Evolutionary conservation across 495 filamentous ascomycete genomes (phyloP), one percentile per base, ranked within the genome.

Genomic region (Xylona heveae): DNA sequence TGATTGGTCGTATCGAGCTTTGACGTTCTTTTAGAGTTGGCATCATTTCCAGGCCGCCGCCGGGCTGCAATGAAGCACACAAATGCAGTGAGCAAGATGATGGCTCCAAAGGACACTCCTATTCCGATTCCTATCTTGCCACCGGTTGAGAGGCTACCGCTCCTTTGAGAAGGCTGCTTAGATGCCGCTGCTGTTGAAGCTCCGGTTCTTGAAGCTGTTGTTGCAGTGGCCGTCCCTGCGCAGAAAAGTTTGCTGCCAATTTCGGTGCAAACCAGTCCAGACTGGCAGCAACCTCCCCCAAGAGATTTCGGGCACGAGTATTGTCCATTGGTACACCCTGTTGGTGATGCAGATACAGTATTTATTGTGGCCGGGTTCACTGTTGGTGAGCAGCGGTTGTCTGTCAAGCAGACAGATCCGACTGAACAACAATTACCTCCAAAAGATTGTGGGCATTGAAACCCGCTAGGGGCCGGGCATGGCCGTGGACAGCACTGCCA

Each of bases 131-230:
- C 35, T 3, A 13, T 20, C 6, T 30, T 37, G 2, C 27, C 35
- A n/a, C 30, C 35, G 8, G 35, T 24, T 15, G 35, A 37, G 19
- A 37, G 30, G 21, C 35, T 28, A 10, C 26, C 30, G 26, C 27
- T 14, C 4, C 28, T 10, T 25, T 12, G 29, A 4, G n/a, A 15
- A 31, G 18, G 29, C 10, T 10, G 5, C n/a, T 33, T 14, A 16
- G 6, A 10, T 8, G 31, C 12, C 13, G 33, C 26, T 30, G 33
- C 3, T 10, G 8, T 12, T 3, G 33, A 10, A 25, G 12, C 31
- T 6, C 16, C 9, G 9, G 10, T 1, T 3, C 19, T 8, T 14
- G 2, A 9, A 9, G 14, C 19, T 13, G 14, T 12, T 6, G 30
- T 18, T 28, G 14, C 6, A 28, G 30, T 33, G 30, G 30, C 6